Percentiles rank a stretch among this genome's conserved stretches.
Conservation (phyloP, 805 yeast genomes). For the Wilhelminamyces savonicus region DNA sequence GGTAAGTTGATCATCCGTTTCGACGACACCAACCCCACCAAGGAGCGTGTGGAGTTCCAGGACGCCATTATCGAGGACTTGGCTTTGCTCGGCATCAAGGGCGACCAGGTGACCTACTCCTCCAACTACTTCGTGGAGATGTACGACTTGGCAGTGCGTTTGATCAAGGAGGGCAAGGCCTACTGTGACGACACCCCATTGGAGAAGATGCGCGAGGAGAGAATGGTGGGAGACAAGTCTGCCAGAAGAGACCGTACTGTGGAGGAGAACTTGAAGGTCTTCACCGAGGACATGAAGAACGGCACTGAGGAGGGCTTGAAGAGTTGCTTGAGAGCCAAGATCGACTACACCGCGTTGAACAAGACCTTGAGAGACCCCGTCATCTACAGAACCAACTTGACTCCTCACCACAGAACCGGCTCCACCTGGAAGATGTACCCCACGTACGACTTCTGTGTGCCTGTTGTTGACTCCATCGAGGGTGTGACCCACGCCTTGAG, state of each 20-base stretch:
- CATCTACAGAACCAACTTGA: conserved; percentile 92
- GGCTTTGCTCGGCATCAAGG: conserved; percentile 83
- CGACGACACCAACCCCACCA: conserved; percentile 97
- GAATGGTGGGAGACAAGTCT: conserved; percentile 95
- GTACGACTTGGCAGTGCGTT: conserved; percentile 78
- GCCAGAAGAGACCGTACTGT: conserved; percentile 87
- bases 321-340: conserved; percentile 95
- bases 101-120: conserved; percentile 82
- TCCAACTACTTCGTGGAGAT: conserved; percentile 90
- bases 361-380: conserved; percentile 98
- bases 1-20: conserved; percentile 96
- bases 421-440: conserved; percentile 93
- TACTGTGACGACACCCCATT: conserved; percentile 95
- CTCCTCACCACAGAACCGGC: conserved; percentile 98
- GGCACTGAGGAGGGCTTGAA: conserved; percentile 91
- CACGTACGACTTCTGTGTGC: conserved; percentile 97
- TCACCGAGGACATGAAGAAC: conserved; percentile 86
- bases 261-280: conserved; percentile 84
- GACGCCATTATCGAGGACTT: conserved; percentile 92
- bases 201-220: conserved; percentile 96
- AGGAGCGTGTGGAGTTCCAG: conserved; percentile 92
- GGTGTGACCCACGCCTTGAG: conserved; percentile 98
- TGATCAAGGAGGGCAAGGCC: conserved; percentile 95
- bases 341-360: conserved; percentile 84
- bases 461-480: conserved; percentile 90